Conservation (phyloP, 257 asterid species). For the Verbena officinalis region DNA sequence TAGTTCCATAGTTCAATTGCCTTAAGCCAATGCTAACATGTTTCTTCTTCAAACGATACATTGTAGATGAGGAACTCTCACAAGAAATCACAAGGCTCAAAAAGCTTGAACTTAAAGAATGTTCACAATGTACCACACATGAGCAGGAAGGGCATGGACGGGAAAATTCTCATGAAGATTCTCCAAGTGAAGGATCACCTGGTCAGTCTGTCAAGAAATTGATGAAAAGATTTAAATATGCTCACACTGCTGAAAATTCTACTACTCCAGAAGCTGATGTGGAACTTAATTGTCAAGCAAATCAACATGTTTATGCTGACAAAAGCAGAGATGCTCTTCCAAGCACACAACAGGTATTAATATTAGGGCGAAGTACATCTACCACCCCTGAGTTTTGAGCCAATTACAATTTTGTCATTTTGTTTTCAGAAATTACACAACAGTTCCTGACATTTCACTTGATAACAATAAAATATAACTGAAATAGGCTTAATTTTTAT, state of each 20-base stretch:
- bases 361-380: too few species aligned
- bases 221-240: conserved; percentile 44
- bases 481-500: too few species aligned
- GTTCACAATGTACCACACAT: conserved; percentile 25
- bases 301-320: conserved; percentile 26
- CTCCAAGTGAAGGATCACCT: conserved; percentile 37
- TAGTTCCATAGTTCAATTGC: background rate
- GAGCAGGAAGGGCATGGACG: conserved; percentile 37
- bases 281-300: conserved; percentile 32
- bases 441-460: too few species aligned
- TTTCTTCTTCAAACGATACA: conserved; percentile 24
- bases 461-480: too few species aligned
- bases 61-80: conserved; percentile 61
- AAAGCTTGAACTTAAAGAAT: conserved; percentile 37
- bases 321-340: conserved; percentile 32
- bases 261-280: conserved; percentile 25
- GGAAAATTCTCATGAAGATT: conserved; percentile 34
- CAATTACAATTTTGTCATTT: too few species aligned
- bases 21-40: conserved; percentile 5
- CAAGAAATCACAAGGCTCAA: conserved; percentile 62
- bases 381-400: too few species aligned
- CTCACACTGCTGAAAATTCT: conserved; percentile 28
- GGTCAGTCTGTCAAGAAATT: conserved; percentile 17
- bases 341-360: conserved; percentile 42
- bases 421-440: too few species aligned